phyloP scores from a whole-genome alignment of 495 filamentous ascomycete genomes.

The Aspergillus olivimuriae region DNA sequence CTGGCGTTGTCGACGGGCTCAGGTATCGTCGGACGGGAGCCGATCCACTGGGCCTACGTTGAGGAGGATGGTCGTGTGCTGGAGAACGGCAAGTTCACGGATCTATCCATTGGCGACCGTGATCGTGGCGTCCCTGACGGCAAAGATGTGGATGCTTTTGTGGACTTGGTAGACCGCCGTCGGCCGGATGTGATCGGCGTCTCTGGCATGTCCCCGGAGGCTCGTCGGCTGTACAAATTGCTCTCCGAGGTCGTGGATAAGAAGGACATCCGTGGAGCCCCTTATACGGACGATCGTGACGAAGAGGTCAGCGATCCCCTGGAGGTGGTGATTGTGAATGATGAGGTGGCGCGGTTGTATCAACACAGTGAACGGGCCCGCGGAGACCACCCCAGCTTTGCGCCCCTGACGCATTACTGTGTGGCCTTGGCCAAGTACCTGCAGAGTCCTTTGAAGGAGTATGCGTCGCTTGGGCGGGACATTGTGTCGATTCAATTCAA shows the following conservation, averaged over 20 bases:
- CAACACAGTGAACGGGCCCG: constrained; percentile 80
- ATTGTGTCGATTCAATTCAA: constrained; percentile 83
- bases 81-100: constrained; percentile 79
- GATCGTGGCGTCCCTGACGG: constrained; percentile 57
- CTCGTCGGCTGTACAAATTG: constrained; percentile 73
- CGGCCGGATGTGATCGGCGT: constrained; percentile 87
- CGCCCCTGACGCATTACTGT: constrained; percentile 76
- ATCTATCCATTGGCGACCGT: constrained; percentile 65
- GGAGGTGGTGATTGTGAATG: constrained; percentile 88
- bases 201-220: constrained; percentile 84
- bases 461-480: constrained; percentile 84
- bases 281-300: constrained; percentile 59
- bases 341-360: constrained; percentile 91
- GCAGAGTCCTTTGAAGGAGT: constrained; percentile 92
- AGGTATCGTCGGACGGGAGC: constrained; percentile 65
- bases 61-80: constrained; percentile 87
- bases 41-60: constrained; percentile 84
- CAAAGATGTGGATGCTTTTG: constrained; percentile 57
- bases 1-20: constrained; percentile 76
- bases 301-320: constrained; percentile 61
- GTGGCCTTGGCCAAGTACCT: constrained; percentile 83
- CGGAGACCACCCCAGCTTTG: constrained; percentile 71
- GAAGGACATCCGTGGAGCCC: constrained; percentile 65
- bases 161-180: constrained; percentile 65
- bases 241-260: constrained; percentile 68